Evolutionary conservation across 2,329 filamentous ascomycete species (phyloP), one percentile per base, ranked within the genome.

Genomic region (Magnaporthiopsis rhizophila): DNA sequence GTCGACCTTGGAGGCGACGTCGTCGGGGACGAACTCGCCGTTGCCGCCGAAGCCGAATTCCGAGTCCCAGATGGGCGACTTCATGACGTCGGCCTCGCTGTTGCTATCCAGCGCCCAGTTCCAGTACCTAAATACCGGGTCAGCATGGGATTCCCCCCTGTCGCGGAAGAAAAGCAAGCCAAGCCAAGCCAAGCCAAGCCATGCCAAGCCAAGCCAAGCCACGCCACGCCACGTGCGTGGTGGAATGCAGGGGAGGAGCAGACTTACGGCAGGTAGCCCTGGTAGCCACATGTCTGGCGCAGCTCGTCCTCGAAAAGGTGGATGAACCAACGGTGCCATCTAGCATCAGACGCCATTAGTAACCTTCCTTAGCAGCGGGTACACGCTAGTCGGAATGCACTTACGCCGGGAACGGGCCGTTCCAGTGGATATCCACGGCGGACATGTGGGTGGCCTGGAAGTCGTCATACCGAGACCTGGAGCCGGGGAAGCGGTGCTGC

Each of bases 331-430:
- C 60, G 60, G 18, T 62, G 60, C 60, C 60, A 62, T 18, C 59
- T 61, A 26, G 45, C 9, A 53, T n/a, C 18, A 21, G 45, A 53
- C 21, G 45, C 45, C 8, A 53, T 53, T 53, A 53, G 18, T 11
- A 53, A n/a, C 6, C 2, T 13, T 21, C 11, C 45, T 6, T 9
- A 45, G n/a, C 7, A 12, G 34, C 8, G 45, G 45, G 7, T 9
- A 53, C 7, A 53, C 8, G 6, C 45, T 53, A 9, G 18, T 18
- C 12, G 7, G 45, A 11, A n/a, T 24, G n/a, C 34, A 45, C 59
- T 45, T 62, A 62, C 45, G 61, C 30, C 28, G 58, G 61, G 30
- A 62, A 62, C 30, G 50, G 61, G 45, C 61, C 61, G 30, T 62
- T 50, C 30, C 36, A 56, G 24, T 62, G 57, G 18, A 58, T 58